These are phyloP conservation scores for Diaporthe sp. DNA, from an alignment of 2,329 filamentous ascomycete genomes.

Conservation along the genomic window DNA sequence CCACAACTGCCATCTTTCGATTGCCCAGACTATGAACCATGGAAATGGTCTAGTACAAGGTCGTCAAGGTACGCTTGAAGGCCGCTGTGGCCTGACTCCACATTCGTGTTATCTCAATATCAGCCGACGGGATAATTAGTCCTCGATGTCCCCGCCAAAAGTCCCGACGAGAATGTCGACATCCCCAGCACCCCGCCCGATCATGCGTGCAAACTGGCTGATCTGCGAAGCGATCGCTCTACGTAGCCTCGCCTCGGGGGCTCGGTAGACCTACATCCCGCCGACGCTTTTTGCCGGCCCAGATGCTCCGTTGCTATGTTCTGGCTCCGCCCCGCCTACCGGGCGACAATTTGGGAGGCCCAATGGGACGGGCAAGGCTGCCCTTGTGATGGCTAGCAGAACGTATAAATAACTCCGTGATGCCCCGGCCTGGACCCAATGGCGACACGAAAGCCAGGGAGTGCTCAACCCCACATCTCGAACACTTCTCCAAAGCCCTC, in stretches of 20 bases:
- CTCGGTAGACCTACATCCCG: conserved; percentile 2
- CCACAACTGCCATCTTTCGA: not conserved
- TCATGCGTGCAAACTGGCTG: not conserved
- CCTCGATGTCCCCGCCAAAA: conserved; percentile 10
- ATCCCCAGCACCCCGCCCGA: conserved; percentile 14
- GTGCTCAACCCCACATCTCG: not conserved
- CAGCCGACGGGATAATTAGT: conserved; percentile 17
- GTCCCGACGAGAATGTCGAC: not conserved
- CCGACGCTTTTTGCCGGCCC: not conserved
- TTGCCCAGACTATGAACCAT: not conserved
- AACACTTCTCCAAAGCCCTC: too few relatives aligned
- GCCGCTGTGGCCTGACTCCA: conserved; percentile 2
- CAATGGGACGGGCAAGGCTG: not conserved
- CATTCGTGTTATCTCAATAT: not conserved
- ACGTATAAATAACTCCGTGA: not conserved
- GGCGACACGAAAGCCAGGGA: not conserved
- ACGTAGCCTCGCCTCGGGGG: conserved; percentile 3
- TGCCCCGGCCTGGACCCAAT: not conserved
- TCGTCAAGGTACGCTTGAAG: not conserved
- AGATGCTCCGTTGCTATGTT: not conserved
- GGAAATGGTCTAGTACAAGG: not conserved
- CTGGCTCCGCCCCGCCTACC: conserved; percentile 9
- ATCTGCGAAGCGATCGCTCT: conserved; percentile 5
- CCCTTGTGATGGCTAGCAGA: not conserved
- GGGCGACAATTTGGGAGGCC: not conserved